Evolutionary conservation across 345 rosid species (phyloP), one percentile per base, ranked within the genome.

Genomic region (Sisymbrium irio): DNA sequence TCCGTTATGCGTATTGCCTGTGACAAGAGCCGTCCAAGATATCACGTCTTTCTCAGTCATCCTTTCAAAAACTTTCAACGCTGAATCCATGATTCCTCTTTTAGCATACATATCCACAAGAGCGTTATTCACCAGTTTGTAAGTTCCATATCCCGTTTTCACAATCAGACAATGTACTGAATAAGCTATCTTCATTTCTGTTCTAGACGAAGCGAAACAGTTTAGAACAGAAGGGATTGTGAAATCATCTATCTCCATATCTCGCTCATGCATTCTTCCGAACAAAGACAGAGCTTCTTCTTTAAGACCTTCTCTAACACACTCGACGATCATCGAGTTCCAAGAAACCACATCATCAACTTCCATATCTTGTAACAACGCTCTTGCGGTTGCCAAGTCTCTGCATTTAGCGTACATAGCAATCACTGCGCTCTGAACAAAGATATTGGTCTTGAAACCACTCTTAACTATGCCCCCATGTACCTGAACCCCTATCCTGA

Each of bases 21-120:
- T 88, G 68, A 95, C 84, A 68, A 95, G 82, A 56, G 97, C 91
- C 18, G 97, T 91, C 99, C 99, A 95, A 9, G 97, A 84, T 75
- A 95, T 73, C 32, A 95, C 88, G 69, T 95, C 97, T 78, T 78
- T 92, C 62, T 81, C 83, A 36, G 17, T 64, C 88, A 92, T 92
- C 68, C 56, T 33, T 78, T 82, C 80, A 77, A 95, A 95, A 36
- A 88, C 88, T 74, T 60, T 68, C 27, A 80, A 49, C 0, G 97
- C 97, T 3, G 69, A 84, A 61, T 78, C 86, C 72, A 83, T 63
- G 72, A 58, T 71, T 27, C 90, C 85, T 69, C 82, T 85, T 82
- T 94, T 94, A 35, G 98, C 96, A 77, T 87, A 92, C 96, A 86
- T 81, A 80, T 92, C 97, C 9, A 92, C 73, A 60, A 95, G 92